These are phyloP conservation scores for Torulaspora delbrueckii DNA, from an alignment of 805 yeast species.

Conservation along the genomic window DNA sequence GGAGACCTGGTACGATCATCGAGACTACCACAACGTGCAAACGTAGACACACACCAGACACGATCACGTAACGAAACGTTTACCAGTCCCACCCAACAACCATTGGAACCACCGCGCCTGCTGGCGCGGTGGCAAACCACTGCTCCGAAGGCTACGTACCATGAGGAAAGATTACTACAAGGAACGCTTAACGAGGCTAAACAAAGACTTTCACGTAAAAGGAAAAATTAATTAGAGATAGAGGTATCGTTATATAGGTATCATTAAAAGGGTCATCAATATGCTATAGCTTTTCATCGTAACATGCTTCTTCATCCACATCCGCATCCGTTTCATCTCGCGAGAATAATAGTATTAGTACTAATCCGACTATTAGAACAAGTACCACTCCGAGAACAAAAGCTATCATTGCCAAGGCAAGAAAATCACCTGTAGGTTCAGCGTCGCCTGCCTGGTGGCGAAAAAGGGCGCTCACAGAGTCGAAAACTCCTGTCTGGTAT, in stretches of 20 bases:
- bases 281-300: slow-evolving; percentile 6
- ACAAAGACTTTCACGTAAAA: slow-evolving; percentile 3
- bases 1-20: slow-evolving; percentile 24
- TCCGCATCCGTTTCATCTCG: slow-evolving; percentile 1
- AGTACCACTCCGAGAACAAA: slow-evolving; percentile 11
- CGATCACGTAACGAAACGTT: slow-evolving; percentile 11
- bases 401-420: slow-evolving; percentile 10
- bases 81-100: neutral
- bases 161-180: slow-evolving; percentile 10
- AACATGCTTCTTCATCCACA: slow-evolving; percentile 1
- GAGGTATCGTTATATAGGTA: neutral
- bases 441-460: slow-evolving; percentile 1
- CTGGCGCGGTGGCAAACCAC: slow-evolving; percentile 17
- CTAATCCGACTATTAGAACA: slow-evolving; percentile 9
- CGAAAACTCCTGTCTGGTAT: slow-evolving; percentile 12
- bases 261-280: neutral
- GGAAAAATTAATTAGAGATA: neutral
- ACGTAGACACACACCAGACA: slow-evolving; percentile 8
- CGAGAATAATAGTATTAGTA: slow-evolving; percentile 6
- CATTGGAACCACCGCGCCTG: slow-evolving; percentile 19
- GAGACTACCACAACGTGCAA: slow-evolving; percentile 30
- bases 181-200: slow-evolving; percentile 9
- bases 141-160: slow-evolving; percentile 13
- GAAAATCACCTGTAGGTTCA: slow-evolving; percentile 12
- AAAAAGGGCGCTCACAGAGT: slow-evolving; percentile 5